Conservation (phyloP, 257 asterid genomes). For the Nicotiana benthamiana region DNA sequence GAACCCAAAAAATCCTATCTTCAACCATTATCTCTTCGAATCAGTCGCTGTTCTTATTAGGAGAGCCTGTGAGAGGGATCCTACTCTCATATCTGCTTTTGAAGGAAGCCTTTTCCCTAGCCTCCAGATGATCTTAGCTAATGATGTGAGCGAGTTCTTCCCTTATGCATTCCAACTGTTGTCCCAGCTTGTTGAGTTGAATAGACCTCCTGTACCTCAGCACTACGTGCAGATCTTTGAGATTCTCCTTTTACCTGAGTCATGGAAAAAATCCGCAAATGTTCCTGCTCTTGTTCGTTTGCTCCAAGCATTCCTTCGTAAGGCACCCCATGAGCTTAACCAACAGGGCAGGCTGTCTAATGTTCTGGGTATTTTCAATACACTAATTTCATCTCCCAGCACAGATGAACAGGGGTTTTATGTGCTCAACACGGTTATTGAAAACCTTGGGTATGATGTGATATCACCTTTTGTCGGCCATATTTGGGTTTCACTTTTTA, state of each 20-base stretch:
- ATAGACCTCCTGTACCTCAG: slow-evolving; percentile 50
- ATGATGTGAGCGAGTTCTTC: slow-evolving; percentile 74
- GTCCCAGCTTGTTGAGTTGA: slow-evolving; percentile 90
- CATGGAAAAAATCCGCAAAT: slow-evolving; percentile 83
- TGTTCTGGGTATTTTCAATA: slow-evolving; percentile 74
- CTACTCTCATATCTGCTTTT: slow-evolving; percentile 57
- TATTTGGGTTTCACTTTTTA: slow-evolving; percentile 76
- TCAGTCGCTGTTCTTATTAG: slow-evolving; percentile 75
- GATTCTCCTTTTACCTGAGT: slow-evolving; percentile 68
- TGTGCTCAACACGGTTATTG: slow-evolving; percentile 90
- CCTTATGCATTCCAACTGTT: slow-evolving; percentile 91
- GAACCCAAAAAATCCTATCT: slow-evolving; percentile 77
- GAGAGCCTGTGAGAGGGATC: slow-evolving; percentile 73
- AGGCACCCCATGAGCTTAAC: slow-evolving; percentile 72
- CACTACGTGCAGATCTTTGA: slow-evolving; percentile 69
- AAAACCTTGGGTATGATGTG: slow-evolving; percentile 72
- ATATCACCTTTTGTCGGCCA: slow-evolving; percentile 44
- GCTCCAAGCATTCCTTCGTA: slow-evolving; percentile 93
- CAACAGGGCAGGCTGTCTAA: slow-evolving; percentile 63
- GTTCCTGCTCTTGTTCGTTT: slow-evolving; percentile 84
- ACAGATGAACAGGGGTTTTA: slow-evolving; percentile 87
- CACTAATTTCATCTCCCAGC: slow-evolving; percentile 52
- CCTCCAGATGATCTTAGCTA: slow-evolving; percentile 54
- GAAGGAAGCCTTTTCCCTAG: slow-evolving; percentile 72
- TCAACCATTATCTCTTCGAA: slow-evolving; percentile 81